Conservation (phyloP, 164 flowering plant species). For the Vitis vinifera region DNA sequence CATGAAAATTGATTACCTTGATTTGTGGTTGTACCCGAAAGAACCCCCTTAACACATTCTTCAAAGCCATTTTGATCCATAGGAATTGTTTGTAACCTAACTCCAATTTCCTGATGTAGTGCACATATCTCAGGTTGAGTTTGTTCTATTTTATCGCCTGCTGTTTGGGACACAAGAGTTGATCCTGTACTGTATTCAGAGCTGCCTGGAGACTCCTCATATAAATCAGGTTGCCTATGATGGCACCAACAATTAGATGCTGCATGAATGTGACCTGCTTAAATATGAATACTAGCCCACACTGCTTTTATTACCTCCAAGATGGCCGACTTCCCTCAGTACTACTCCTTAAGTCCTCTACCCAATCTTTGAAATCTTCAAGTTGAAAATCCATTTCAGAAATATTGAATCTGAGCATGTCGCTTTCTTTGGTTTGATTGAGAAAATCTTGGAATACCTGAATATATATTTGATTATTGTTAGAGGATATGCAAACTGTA, state of each 20-base stretch:
- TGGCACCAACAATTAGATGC: constrained; percentile 12
- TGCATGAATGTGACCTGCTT: neutral
- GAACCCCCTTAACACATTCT: constrained; percentile 23
- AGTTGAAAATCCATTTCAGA: constrained; percentile 57
- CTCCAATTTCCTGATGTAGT: constrained; percentile 28
- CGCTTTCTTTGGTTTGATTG: constrained; percentile 54
- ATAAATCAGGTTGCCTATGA: constrained; percentile 67
- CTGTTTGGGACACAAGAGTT: constrained; percentile 41
- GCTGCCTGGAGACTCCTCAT: constrained; percentile 74
- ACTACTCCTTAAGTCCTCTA: constrained; percentile 59
- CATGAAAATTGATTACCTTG: constrained; percentile 34
- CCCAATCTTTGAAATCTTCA: constrained; percentile 59
- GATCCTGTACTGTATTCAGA: constrained; percentile 90
- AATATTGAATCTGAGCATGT: constrained; percentile 26
- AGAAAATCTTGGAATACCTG: constrained; percentile 89
- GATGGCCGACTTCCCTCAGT: constrained; percentile 48
- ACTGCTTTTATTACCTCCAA: constrained; percentile 57
- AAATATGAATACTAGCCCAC: neutral
- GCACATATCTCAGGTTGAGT: constrained; percentile 42
- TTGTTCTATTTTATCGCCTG: constrained; percentile 41
- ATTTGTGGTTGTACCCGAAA: constrained; percentile 8
- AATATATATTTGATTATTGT: constrained; percentile 7
- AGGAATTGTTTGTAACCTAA: constrained; percentile 20
- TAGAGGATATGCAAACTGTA: constrained; percentile 4
- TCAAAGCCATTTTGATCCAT: constrained; percentile 21